Percentiles rank a stretch among this genome's conserved stretches.
These are phyloP conservation scores for Babesia ovis DNA, from an alignment of 169 alveolate species.

Conservation along the genomic window DNA sequence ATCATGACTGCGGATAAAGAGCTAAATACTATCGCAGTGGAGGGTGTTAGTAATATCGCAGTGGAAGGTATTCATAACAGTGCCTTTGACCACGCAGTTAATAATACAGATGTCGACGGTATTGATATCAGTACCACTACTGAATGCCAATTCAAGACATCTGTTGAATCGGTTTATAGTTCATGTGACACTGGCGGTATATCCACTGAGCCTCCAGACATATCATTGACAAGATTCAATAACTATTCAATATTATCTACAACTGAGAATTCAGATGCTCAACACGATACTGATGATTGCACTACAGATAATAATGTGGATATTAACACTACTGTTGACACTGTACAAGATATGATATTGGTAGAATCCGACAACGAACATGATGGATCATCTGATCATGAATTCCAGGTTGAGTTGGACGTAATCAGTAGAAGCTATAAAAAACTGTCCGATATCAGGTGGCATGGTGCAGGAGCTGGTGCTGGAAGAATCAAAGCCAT, in stretches of 20 bases:
- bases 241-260: no score
- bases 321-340: neutral
- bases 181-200: neutral
- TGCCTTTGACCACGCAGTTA: neutral
- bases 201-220: neutral
- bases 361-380: slow-evolving; percentile 5
- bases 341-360: neutral
- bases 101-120: no score
- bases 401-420: slow-evolving; percentile 39
- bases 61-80: slow-evolving; percentile 36
- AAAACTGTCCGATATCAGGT: slow-evolving; percentile 47
- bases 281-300: no score
- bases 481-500: slow-evolving; percentile 72
- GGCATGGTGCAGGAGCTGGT: slow-evolving; percentile 76
- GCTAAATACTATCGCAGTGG: neutral
- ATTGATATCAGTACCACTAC: neutral
- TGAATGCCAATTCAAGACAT: no score
- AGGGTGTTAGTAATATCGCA: slow-evolving; percentile 11
- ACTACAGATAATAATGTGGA: neutral
- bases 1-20: slow-evolving; percentile 53
- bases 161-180: no score
- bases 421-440: slow-evolving; percentile 41
- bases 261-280: no score
- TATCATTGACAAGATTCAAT: no score
- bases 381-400: neutral